Evolutionary conservation across 768 basidiomycete species (phyloP).

Genomic region (Nidularia pulvinata): DNA sequence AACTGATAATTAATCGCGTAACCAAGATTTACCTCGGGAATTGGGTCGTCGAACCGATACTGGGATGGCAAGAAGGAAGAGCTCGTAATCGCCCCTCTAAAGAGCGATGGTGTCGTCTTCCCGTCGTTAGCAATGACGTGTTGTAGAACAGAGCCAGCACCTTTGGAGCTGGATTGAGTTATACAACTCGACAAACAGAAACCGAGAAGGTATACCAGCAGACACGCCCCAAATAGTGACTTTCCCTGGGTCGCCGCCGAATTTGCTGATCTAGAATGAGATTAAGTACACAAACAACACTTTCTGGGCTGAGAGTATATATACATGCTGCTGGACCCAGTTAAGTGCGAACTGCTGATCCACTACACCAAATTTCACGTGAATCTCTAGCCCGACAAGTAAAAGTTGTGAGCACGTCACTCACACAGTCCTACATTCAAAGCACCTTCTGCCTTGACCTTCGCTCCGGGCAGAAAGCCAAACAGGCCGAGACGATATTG

Average conservation of each 20-base stretch:
- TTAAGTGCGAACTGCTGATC: constrained; percentile 40
- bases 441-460: constrained; percentile 37
- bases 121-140: constrained; percentile 46
- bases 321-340: constrained; percentile 40
- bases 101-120: constrained; percentile 39
- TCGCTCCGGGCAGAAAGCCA: constrained; percentile 44
- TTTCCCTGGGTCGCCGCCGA: constrained; percentile 34
- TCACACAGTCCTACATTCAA: constrained; percentile 31
- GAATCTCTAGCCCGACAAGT: neutral
- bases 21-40: constrained; percentile 32
- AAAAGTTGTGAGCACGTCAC: neutral
- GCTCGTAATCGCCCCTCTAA: constrained; percentile 40
- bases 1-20: neutral
- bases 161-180: constrained; percentile 11
- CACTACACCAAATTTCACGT: constrained; percentile 16
- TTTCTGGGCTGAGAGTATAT: neutral
- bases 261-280: constrained; percentile 27
- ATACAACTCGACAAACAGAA: neutral
- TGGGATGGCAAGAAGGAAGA: constrained; percentile 43
- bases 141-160: constrained; percentile 48
- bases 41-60: constrained; percentile 36
- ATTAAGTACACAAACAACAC: neutral
- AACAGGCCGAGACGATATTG: constrained; percentile 44
- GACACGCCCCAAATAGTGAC: constrained; percentile 44
- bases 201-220: constrained; percentile 21